Evolutionary conservation across 306 rosid genomes (phyloP).

Genomic region (Glycine soja): DNA sequence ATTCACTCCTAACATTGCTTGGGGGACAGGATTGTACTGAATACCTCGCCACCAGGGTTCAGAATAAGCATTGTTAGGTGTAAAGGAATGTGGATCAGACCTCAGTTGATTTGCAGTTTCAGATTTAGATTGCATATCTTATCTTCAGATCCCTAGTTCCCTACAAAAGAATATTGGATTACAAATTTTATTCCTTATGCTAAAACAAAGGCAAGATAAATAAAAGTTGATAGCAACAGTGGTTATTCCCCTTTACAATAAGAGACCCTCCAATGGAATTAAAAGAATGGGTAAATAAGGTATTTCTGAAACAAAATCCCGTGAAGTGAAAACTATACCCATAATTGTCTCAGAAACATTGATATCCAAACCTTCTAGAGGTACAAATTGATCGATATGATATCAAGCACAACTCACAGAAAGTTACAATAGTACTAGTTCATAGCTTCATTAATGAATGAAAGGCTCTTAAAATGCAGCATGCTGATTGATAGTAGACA

Average conservation of each 20-base stretch:
- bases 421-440: not conserved
- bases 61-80: slow-evolving; percentile 55
- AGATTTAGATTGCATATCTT: slow-evolving; percentile 76
- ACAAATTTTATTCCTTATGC: slow-evolving; percentile 11
- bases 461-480: slow-evolving; percentile 3
- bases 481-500: not conserved
- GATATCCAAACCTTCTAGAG: not conserved
- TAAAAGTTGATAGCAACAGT: slow-evolving; percentile 8
- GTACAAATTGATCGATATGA: not conserved
- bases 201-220: slow-evolving; percentile 5
- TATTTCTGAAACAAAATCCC: slow-evolving; percentile 22
- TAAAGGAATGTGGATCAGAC: slow-evolving; percentile 58
- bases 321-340: slow-evolving; percentile 9
- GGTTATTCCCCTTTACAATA: slow-evolving; percentile 4
- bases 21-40: slow-evolving; percentile 61
- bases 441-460: not conserved
- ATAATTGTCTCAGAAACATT: not conserved
- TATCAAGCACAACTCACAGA: not conserved
- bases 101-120: slow-evolving; percentile 54
- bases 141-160: slow-evolving; percentile 58
- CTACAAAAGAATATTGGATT: slow-evolving; percentile 28
- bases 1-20: slow-evolving; percentile 55
- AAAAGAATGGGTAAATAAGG: slow-evolving; percentile 9
- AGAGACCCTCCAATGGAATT: not conserved
- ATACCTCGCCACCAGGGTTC: slow-evolving; percentile 82